Evolutionary conservation across 257 asterid genomes (phyloP), one percentile per base, ranked within the genome.

Genomic region (Plantago elongata): DNA sequence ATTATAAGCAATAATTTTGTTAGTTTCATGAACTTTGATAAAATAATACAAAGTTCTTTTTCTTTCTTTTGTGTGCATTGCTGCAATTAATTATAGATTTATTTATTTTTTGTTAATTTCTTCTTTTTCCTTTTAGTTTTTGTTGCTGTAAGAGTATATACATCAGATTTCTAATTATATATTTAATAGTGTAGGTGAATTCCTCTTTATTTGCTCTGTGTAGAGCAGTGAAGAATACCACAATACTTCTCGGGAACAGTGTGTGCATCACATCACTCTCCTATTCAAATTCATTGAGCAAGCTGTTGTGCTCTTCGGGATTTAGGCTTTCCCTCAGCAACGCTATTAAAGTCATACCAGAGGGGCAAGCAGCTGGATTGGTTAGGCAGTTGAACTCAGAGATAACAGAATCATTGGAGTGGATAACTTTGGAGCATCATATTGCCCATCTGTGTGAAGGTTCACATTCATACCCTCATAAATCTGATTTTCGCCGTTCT

Each of bases 301-400:
- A 67, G 76, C 47, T 89, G 55, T 65, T 88, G 61, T 77, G 94
- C 79, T 81, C 96, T 66, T 68, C 73, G 27, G 79, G 83, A 60
- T 88, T 92, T 73, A 78, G 82, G 73, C 76, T 72, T 69, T 87
- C 99, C 63, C 74, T 86, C 70, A 70, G 84, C 69, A 89, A 74
- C 52, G 95, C 95, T 68, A 73, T 83, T 59, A 81, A 78, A 72
- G 75, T 87, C 63, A 78, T 92, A 68, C 98, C 98, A 9, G 98
- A 92, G 81, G 97, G 98, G 70, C 97, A 86, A 78, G 87, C 88
- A 42, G 79, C 95, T 69, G 95, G 79, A 45, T 88, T 84, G 78
- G 81, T 92, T 62, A 83, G 63, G 45, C 80, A 74, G 61, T 72
- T 92, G 60, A 75, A 74, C 60, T 73, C 77, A 51, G 95, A 86